A percentile compares a stretch with the other conserved stretches of the same genome.
These are phyloP conservation scores for Cladosporium sp. DNA, from an alignment of 2,329 filamentous ascomycete genomes.

Conservation along the genomic window DNA sequence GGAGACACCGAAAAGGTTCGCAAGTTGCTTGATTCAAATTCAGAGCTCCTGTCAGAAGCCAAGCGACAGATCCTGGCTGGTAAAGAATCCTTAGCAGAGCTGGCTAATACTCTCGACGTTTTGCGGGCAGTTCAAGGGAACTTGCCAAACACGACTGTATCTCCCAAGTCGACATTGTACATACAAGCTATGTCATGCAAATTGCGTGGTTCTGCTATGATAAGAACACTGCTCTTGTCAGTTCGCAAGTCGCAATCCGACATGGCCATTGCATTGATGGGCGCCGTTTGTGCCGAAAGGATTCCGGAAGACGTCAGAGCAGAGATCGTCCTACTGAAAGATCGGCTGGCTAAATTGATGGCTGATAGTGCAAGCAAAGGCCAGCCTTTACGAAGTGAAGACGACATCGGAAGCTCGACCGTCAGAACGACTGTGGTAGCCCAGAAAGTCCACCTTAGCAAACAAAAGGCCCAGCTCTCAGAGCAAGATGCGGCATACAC, in stretches of 20 bases:
- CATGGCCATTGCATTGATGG: slow-evolving; percentile 44
- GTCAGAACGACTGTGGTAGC: slow-evolving; percentile 74
- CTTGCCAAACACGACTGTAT: slow-evolving; percentile 34
- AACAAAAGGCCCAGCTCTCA: slow-evolving; percentile 66
- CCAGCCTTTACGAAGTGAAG: slow-evolving; percentile 63
- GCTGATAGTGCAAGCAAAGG: not conserved
- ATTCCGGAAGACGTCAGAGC: not conserved
- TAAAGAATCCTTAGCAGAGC: slow-evolving; percentile 36
- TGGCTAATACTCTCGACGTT: slow-evolving; percentile 36
- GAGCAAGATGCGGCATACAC: slow-evolving; percentile 69
- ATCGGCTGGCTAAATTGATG: slow-evolving; percentile 23
- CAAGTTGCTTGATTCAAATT: slow-evolving; percentile 58
- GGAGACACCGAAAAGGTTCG: slow-evolving; percentile 36
- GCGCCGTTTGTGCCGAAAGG: slow-evolving; percentile 9
- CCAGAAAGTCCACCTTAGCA: slow-evolving; percentile 75
- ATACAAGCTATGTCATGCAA: slow-evolving; percentile 57
- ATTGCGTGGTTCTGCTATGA: slow-evolving; percentile 47
- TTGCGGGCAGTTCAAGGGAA: slow-evolving; percentile 35
- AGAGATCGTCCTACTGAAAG: slow-evolving; percentile 10
- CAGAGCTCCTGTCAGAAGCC: slow-evolving; percentile 48
- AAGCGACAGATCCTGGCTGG: slow-evolving; percentile 31
- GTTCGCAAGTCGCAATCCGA: slow-evolving; percentile 59
- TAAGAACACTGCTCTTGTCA: slow-evolving; percentile 52
- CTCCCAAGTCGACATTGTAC: slow-evolving; percentile 51
- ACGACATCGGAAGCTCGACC: slow-evolving; percentile 66